Base-by-base conservation (phyloP, 345 rosid genomes). In the Populus tremula region DNA sequence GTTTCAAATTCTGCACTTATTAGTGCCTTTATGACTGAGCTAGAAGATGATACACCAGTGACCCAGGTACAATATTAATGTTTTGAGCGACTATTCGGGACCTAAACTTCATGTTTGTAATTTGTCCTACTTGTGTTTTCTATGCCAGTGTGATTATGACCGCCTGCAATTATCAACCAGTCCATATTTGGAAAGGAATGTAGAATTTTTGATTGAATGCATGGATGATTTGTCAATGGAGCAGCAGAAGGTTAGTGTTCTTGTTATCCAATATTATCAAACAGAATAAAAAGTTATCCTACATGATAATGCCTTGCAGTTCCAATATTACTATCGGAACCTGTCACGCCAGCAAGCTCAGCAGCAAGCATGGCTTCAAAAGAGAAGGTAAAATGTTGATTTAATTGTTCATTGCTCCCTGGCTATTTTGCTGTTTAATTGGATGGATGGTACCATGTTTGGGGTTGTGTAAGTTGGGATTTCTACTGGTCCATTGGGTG, bases 301-400 rank as follows among this genome's bases (percentile, higher is more conserved):
- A 81, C 69, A 21, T 49, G 45, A 45, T 72, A 69, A 29, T 65
- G 6, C 53, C 69, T 73, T 86, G 8, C 91, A 96, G 99, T 92
- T 92, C 82, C 99, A 96, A 87, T 96, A 76, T 76, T 83, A 96
- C 85, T 84, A 96, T 80, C 80, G 99, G 27, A 92, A 87, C 78
- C 81, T 94, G 78, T 89, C 97, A 41, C 97, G 99, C 36, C 98
- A 96, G 78, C 99, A 96, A 88, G 93, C 88, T 2, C 99, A 96
- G 77, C 99, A 96, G 79, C 99, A 96, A 86, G 86, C 97, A 71
- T 94, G 99, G 99, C 92, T 96, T 83, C 99, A 96, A 84, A 96
- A 96, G 83, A 89, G 99, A 86, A 96, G 97, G 99, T 92, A 71
- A 23, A 68, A 27, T 43, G 5, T 9, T 70, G 53, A 20, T 76